These are phyloP conservation scores for Fusarium nanum DNA, from an alignment of 2,329 filamentous ascomycete species.

Conservation along the genomic window DNA sequence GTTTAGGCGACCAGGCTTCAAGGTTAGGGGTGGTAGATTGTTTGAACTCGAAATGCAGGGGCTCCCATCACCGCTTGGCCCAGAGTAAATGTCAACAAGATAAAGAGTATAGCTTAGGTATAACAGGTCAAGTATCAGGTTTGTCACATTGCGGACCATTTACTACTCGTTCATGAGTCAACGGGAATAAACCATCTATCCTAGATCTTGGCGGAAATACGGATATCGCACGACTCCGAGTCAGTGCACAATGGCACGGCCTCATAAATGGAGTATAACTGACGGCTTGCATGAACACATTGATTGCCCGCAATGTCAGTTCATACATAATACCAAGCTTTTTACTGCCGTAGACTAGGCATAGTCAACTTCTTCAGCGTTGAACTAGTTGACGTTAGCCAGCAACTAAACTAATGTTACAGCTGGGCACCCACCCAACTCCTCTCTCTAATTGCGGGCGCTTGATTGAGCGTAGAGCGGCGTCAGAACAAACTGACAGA, in stretches of 20 bases:
- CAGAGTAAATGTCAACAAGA: not conserved
- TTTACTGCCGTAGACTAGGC: not conserved
- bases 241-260: not conserved
- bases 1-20: not conserved
- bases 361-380: not conserved
- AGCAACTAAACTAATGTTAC: not conserved
- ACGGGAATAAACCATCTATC: not conserved
- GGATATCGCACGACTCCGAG: not conserved
- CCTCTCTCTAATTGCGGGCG: not conserved
- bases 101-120: not conserved
- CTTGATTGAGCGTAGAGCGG: not conserved
- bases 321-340: constrained; percentile 1
- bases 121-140: not conserved
- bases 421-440: not conserved
- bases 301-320: not conserved
- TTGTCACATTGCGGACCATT: not conserved
- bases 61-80: not conserved
- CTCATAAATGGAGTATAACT: not conserved
- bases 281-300: not conserved
- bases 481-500: not conserved
- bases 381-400: not conserved
- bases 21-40: not conserved
- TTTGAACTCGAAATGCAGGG: not conserved
- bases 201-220: not conserved
- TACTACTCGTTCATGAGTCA: not conserved